Evolutionary conservation across 208 protist species (phyloP).

Genomic region (Acanthamoeba triangularis): DNA sequence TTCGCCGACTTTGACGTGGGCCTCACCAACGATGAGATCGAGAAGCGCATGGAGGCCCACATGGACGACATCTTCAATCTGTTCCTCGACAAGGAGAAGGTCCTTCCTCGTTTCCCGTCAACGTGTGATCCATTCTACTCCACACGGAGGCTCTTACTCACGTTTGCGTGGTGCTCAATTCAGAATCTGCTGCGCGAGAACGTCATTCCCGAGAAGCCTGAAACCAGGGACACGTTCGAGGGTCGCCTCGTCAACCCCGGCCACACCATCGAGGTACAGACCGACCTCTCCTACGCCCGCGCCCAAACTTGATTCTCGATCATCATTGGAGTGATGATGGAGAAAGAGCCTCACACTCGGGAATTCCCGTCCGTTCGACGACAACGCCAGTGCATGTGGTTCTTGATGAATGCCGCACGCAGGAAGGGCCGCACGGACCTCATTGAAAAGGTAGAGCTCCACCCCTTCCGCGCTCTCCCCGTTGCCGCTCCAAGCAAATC

Average conservation of each 20-base stretch:
- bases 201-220: background rate
- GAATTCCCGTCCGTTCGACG: background rate
- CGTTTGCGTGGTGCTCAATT: no score
- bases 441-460: background rate
- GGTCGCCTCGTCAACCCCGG: constrained; percentile 69
- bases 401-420: background rate
- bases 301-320: background rate
- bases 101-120: background rate
- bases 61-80: background rate
- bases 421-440: constrained; percentile 9
- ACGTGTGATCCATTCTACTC: background rate
- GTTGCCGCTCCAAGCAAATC: no score
- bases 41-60: constrained; percentile 1
- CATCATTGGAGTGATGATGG: background rate
- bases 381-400: constrained; percentile 20
- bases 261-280: constrained; percentile 63
- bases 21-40: background rate
- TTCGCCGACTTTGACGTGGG: background rate
- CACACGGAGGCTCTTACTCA: background rate
- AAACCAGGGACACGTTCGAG: constrained; percentile 63
- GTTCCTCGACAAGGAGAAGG: background rate
- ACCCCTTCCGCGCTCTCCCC: background rate
- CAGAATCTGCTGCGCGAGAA: constrained; percentile 2
- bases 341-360: background rate
- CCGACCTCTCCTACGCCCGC: no score